phyloP scores from a whole-genome alignment of 306 rosid genomes.

The Cucurbita pepo region DNA sequence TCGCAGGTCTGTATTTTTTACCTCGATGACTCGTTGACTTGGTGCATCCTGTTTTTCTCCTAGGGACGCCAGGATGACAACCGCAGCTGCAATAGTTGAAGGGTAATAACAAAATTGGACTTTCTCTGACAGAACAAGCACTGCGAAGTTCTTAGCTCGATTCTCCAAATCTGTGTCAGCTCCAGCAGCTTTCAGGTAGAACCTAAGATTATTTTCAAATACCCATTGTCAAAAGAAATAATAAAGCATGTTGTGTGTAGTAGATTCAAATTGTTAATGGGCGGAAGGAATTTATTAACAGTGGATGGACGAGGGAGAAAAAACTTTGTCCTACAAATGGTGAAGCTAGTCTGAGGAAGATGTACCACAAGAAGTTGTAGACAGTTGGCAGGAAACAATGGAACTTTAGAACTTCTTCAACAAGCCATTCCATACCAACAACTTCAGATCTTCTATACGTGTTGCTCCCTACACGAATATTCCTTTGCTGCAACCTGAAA shows the following conservation, averaged over 20 bases:
- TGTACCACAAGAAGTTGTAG: conserved; percentile 74
- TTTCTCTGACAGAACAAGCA: conserved; percentile 41
- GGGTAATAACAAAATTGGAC: conserved; percentile 59
- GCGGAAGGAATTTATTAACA: not conserved
- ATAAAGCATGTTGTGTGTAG: not conserved
- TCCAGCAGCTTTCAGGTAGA: conserved; percentile 66
- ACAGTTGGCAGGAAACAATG: conserved; percentile 69
- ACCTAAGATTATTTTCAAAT: conserved; percentile 28
- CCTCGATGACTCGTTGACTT: conserved; percentile 49
- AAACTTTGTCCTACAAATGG: not conserved
- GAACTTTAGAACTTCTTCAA: conserved; percentile 75
- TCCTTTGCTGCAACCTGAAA: conserved; percentile 42
- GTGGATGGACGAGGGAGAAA: not conserved
- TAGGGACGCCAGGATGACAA: conserved; percentile 64
- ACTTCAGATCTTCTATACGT: conserved; percentile 68
- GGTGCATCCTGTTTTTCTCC: conserved; percentile 31
- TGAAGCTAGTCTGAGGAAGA: not conserved
- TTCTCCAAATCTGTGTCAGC: conserved; percentile 54
- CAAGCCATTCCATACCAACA: conserved; percentile 96
- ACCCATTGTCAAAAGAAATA: not conserved
- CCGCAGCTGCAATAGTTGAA: conserved; percentile 89
- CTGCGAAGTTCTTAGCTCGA: conserved; percentile 56
- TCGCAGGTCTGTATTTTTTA: conserved; percentile 6
- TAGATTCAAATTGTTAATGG: conserved; percentile 10
- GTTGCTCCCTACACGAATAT: conserved; percentile 31